Conservation (phyloP, 1,284 basidiomycete species). For the Microbotryomycetes sp. region DNA sequence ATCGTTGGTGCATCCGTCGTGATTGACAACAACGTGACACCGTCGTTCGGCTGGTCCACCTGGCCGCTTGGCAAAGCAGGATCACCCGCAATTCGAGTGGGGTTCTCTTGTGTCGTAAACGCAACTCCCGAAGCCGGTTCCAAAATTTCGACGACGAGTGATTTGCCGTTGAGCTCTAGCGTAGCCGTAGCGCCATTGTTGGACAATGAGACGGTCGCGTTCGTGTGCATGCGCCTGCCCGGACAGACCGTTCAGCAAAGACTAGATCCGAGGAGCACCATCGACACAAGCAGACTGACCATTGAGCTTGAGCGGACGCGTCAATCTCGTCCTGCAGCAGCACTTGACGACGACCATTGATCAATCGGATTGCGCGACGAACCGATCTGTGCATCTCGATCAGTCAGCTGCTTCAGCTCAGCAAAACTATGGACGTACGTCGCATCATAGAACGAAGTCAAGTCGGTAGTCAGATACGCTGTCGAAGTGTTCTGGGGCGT, state of each 20-base stretch:
- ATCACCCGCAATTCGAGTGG: constrained; percentile 52
- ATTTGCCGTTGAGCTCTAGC: constrained; percentile 56
- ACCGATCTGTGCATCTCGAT: constrained; percentile 43
- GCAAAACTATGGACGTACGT: not conserved
- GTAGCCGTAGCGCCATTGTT: constrained; percentile 51
- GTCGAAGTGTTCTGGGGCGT: constrained; percentile 59
- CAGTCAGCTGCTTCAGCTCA: not conserved
- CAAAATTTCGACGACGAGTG: constrained; percentile 44
- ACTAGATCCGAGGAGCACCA: too few species aligned
- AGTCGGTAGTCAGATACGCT: constrained; percentile 72
- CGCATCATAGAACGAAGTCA: constrained; percentile 38
- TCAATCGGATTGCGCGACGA: constrained; percentile 74
- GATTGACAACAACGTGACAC: constrained; percentile 72
- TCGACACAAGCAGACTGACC: too few species aligned
- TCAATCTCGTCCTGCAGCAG: constrained; percentile 48
- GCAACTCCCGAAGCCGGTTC: constrained; percentile 37
- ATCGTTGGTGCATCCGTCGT: constrained; percentile 53
- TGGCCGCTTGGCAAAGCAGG: constrained; percentile 47
- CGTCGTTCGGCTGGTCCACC: constrained; percentile 63
- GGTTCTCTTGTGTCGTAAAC: constrained; percentile 37
- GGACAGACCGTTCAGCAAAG: too few species aligned
- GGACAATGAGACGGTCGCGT: constrained; percentile 50
- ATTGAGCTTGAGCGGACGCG: not conserved
- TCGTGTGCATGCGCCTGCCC: constrained; percentile 76
- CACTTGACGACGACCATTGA: constrained; percentile 81